A percentile compares a stretch with the other conserved stretches of the same genome.
Evolutionary conservation across 257 asterid species (phyloP).

Genomic region (Plectranthus barbatus): DNA sequence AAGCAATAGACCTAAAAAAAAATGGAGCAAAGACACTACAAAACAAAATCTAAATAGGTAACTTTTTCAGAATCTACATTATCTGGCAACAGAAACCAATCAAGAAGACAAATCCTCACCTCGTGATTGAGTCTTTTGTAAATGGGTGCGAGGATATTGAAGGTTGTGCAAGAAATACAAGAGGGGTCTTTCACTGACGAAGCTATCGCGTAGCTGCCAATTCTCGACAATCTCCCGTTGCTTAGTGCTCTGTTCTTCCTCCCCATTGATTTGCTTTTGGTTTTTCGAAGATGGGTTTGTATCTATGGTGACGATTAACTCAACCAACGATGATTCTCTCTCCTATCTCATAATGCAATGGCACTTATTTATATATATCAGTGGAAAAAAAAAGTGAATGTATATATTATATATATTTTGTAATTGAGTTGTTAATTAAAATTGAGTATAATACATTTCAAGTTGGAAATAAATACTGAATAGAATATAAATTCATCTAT

Average conservation of each 20-base stretch:
- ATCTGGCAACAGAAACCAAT: neutral
- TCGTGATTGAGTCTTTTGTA: constrained; percentile 76
- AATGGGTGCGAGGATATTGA: constrained; percentile 94
- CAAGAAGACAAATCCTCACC: constrained; percentile 24
- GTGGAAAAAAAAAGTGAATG: neutral
- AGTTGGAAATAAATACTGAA: neutral
- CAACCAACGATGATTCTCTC: constrained; percentile 11
- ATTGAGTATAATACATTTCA: no score
- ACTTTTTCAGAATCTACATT: neutral
- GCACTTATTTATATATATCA: neutral
- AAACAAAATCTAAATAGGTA: neutral
- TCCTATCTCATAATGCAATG: neutral
- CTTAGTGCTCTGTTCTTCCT: constrained; percentile 40
- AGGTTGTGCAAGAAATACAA: constrained; percentile 88
- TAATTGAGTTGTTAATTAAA: no score
- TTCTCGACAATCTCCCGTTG: constrained; percentile 55
- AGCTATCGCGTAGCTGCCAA: constrained; percentile 78
- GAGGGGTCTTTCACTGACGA: constrained; percentile 73
- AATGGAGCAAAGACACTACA: neutral
- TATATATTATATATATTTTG: no score
- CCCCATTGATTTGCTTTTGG: constrained; percentile 37
- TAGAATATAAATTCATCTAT: neutral
- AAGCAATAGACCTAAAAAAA: no score
- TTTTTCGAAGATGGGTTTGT: constrained; percentile 12
- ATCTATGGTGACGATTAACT: constrained; percentile 14